Evolutionary conservation across 179 eudicot species (phyloP), one percentile per base, ranked within the genome.

Genomic region (Camellia oleifera): DNA sequence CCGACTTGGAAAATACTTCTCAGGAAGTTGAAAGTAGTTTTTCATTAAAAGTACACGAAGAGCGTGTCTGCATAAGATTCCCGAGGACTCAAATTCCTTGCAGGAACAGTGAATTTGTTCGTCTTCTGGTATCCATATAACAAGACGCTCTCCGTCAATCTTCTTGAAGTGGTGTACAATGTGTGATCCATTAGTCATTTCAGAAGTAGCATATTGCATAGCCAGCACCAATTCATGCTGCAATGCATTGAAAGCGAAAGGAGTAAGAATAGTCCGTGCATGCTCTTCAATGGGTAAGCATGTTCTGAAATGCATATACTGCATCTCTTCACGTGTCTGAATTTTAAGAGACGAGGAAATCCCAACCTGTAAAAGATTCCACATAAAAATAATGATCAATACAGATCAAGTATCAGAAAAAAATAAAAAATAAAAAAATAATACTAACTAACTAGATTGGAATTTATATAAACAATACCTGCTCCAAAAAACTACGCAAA

Each of bases 31-130:
- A 79, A 88, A 88, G 82, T 82, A 88, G 9, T 88, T 88, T 75
- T 84, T 86, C 20, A 72, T 56, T 62, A 77, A 45, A 26, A 88
- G 78, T 13, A 88, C 82, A 15, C 85, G 83, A 58, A 88, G 81
- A 63, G 88, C 83, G 68, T 88, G 89, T 66, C 91, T 88, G 84
- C 86, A 88, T 72, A 84, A 75, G 78, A 86, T 84, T 76, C 89
- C 91, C 9, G 91, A 84, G 40, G 75, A 86, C 64, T 88, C 91
- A 69, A 84, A 88, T 75, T 83, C 91, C 82, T 88, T 83, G 76
- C 88, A 88, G 48, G 89, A 86, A 80, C 90, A 86, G 48, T 82
- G 89, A 79, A 88, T 83, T 81, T 84, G 86, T 71, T 88, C 91
- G 69, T 79, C 89, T 68, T 86, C 86, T 57, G 82, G 83, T 67